A percentile compares a stretch with the other conserved stretches of the same genome.
Evolutionary conservation across 208 protist species (phyloP).

Genomic region (Trypanosoma avium): DNA sequence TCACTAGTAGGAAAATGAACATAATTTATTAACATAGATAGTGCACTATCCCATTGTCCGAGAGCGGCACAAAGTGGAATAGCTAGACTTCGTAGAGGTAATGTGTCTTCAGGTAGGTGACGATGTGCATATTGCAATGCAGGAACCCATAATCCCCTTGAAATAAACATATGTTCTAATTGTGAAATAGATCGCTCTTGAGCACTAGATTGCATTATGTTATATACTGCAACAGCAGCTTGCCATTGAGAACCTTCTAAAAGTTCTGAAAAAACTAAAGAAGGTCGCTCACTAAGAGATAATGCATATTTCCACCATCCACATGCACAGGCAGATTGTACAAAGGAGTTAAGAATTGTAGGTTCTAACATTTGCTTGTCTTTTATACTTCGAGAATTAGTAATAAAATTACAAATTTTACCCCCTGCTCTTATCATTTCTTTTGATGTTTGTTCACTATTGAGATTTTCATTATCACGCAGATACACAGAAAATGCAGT

Average conservation of each 20-base stretch:
- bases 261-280: constrained; percentile 23
- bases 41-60: constrained; percentile 19
- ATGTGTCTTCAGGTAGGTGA: constrained; percentile 10
- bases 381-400: neutral
- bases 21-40: constrained; percentile 11
- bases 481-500: constrained; percentile 10
- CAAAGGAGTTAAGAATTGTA: neutral
- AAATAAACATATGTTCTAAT: constrained; percentile 29
- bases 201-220: constrained; percentile 11
- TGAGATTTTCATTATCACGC: neutral
- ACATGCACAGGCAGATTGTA: constrained; percentile 13
- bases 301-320: constrained; percentile 27
- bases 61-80: constrained; percentile 29
- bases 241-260: constrained; percentile 9
- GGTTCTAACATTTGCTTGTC: neutral
- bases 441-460: neutral
- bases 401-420: constrained; percentile 6
- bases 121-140: constrained; percentile 22
- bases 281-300: neutral
- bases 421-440: neutral
- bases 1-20: constrained; percentile 10
- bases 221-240: constrained; percentile 18
- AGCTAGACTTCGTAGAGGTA: constrained; percentile 11
- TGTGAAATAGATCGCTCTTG: neutral
- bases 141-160: constrained; percentile 14